Evolutionary conservation across 78 protist genomes (phyloP).

Genomic region (slime mould (Dictyostelium discoideum)): DNA sequence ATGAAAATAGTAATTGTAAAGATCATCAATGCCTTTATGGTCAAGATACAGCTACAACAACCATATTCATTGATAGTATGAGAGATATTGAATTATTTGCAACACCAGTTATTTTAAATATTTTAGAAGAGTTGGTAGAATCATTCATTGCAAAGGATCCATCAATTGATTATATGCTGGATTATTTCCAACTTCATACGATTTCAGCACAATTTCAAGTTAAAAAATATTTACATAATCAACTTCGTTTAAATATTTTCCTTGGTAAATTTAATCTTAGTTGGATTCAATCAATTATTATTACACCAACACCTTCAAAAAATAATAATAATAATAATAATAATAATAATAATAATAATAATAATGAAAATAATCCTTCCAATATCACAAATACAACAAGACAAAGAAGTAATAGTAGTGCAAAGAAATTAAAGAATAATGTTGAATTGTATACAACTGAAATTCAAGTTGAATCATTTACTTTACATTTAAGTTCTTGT

Average conservation of each 20-base stretch:
- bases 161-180: conserved; percentile 74
- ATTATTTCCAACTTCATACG: conserved; percentile 45
- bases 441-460: conserved; percentile 38
- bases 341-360: not conserved
- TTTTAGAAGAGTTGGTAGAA: conserved; percentile 68
- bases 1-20: not conserved
- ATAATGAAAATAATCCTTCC: not conserved
- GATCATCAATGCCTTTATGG: conserved; percentile 2
- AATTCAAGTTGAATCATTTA: conserved; percentile 21
- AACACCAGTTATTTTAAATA: conserved; percentile 71
- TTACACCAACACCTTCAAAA: not conserved
- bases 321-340: not conserved
- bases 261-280: conserved; percentile 60
- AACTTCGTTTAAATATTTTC: conserved; percentile 25
- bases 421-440: not conserved
- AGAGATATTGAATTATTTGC: conserved; percentile 74
- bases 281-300: conserved; percentile 54
- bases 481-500: not conserved
- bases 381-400: not conserved
- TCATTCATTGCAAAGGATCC: conserved; percentile 80
- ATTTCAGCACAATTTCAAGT: conserved; percentile 63
- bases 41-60: conserved; percentile 32
- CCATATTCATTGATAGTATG: conserved; percentile 48
- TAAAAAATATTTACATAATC: conserved; percentile 57
- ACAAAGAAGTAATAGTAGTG: not conserved